These are phyloP conservation scores for Eustoma russellianum DNA, from an alignment of 257 asterid genomes.

Conservation along the genomic window DNA sequence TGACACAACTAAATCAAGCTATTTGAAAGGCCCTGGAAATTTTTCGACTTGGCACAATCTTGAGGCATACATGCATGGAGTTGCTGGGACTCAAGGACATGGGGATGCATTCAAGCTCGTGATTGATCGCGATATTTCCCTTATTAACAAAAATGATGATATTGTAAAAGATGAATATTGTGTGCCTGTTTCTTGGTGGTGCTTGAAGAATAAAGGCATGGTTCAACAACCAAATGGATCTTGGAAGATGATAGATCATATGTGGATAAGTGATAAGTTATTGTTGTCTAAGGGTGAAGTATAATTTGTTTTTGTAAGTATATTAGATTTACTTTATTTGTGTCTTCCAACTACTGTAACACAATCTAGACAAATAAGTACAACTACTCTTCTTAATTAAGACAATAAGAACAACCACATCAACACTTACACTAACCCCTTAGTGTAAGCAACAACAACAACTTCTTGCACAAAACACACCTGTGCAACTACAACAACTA, in stretches of 20 bases:
- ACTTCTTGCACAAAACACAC: too few relatives aligned
- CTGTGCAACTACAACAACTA: too few relatives aligned
- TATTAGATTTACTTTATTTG: too few relatives aligned
- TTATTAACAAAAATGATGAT: slow-evolving; percentile 50
- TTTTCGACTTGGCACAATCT: slow-evolving; percentile 39
- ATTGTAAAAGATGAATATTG: slow-evolving; percentile 41
- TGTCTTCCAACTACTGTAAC: too few relatives aligned
- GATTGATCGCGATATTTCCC: slow-evolving; percentile 39
- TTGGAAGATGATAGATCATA: slow-evolving; percentile 58
- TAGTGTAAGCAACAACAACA: too few relatives aligned
- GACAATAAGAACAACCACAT: too few relatives aligned
- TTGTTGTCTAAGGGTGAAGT: too few relatives aligned
- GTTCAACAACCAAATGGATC: slow-evolving; percentile 71
- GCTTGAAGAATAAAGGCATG: slow-evolving; percentile 59
- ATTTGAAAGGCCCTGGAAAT: slow-evolving; percentile 45
- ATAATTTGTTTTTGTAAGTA: too few relatives aligned
- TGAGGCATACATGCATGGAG: slow-evolving; percentile 69
- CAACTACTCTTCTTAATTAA: too few relatives aligned
- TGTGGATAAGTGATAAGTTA: slow-evolving; percentile 1
- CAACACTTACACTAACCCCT: too few relatives aligned
- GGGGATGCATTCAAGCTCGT: slow-evolving; percentile 45
- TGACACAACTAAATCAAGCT: slow-evolving; percentile 43
- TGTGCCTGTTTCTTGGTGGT: slow-evolving; percentile 61
- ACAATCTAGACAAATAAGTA: too few relatives aligned
- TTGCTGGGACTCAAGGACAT: slow-evolving; percentile 61